These are phyloP conservation scores for Myxozyma vanderwaltii DNA, from an alignment of 805 yeast species.

Conservation along the genomic window DNA sequence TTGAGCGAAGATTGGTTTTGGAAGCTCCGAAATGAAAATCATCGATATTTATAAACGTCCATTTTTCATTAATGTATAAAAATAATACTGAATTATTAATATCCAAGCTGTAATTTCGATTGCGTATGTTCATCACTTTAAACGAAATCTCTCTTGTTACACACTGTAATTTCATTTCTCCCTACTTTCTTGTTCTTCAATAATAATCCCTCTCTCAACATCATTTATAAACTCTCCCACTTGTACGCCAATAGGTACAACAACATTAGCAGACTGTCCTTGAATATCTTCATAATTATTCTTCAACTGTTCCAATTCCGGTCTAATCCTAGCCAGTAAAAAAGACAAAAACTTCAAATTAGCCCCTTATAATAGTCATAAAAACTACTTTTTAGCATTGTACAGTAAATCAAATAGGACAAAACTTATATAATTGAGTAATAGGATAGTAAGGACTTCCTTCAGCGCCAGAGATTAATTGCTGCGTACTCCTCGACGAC, in stretches of 20 bases:
- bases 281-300: constrained; percentile 5
- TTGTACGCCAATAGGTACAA: constrained; percentile 19
- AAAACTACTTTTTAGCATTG: too few relatives aligned
- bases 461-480: not conserved
- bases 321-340: constrained; percentile 13
- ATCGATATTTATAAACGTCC: not conserved
- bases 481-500: not conserved
- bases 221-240: constrained; percentile 17
- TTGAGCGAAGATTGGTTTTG: constrained; percentile 77
- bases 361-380: too few relatives aligned
- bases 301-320: constrained; percentile 11
- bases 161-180: not conserved
- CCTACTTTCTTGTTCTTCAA: constrained; percentile 14
- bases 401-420: too few relatives aligned
- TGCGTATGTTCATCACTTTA: too few relatives aligned
- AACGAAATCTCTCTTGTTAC: too few relatives aligned
- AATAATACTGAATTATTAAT: too few relatives aligned
- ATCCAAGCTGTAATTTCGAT: too few relatives aligned
- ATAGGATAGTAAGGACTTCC: constrained; percentile 21
- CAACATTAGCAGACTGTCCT: constrained; percentile 14
- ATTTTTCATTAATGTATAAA: not conserved
- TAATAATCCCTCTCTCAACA: constrained; percentile 15
- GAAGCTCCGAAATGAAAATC: constrained; percentile 48
- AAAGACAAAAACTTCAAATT: not conserved
- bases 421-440: constrained; percentile 24